These are phyloP conservation scores for Sphenostylis stenocarpa DNA, from an alignment of 306 rosid species.

Conservation along the genomic window DNA sequence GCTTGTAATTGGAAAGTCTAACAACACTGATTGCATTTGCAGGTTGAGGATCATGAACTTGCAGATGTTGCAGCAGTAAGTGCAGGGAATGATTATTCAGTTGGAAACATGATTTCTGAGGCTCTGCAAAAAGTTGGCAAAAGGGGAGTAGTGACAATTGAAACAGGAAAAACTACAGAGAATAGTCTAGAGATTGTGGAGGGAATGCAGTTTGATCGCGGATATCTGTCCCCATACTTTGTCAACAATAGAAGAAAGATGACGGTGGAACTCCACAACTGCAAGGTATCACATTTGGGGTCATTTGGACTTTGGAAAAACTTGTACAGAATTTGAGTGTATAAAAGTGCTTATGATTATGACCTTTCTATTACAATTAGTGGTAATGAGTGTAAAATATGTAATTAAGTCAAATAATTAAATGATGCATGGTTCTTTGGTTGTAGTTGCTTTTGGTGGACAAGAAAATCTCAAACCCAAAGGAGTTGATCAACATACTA, in stretches of 20 bases:
- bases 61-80: conserved; percentile 86
- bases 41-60: conserved; percentile 83
- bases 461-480: conserved; percentile 68
- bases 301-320: not conserved
- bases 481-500: conserved; percentile 77
- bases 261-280: conserved; percentile 74
- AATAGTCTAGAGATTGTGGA: conserved; percentile 78
- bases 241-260: conserved; percentile 72
- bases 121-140: conserved; percentile 79
- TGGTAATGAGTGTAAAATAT: no score
- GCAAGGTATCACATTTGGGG: conserved; percentile 62
- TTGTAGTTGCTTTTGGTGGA: conserved; percentile 89
- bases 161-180: conserved; percentile 61
- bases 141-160: conserved; percentile 82
- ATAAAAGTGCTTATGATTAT: not conserved
- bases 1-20: conserved; percentile 28
- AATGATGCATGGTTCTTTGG: conserved; percentile 37
- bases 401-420: conserved; percentile 32
- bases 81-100: conserved; percentile 78
- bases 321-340: not conserved
- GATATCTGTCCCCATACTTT: conserved; percentile 81
- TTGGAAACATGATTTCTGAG: conserved; percentile 84
- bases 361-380: not conserved
- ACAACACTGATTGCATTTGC: conserved; percentile 36
- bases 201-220: conserved; percentile 93